Base-by-base conservation (phyloP, 2,329 filamentous ascomycete species). In the Trichophyton mentagrophytes region DNA sequence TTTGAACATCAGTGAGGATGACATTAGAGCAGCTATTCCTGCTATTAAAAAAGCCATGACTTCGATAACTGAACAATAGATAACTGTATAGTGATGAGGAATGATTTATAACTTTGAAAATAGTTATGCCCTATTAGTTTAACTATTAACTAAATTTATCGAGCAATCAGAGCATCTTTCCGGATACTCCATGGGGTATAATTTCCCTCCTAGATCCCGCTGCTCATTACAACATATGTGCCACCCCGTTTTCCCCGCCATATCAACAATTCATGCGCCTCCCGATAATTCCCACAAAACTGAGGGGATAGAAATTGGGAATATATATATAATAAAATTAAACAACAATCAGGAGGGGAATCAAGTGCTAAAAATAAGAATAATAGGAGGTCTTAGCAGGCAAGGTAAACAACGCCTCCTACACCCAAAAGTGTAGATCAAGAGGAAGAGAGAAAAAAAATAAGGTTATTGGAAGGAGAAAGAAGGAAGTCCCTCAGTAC, bases 401-500 rank as follows among this genome's bases (percentile, higher is more conserved):
- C 15, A 20, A 27, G 9, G 4, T 17, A n/a, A 55, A 38, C 33
- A n/a, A 17, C 17, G 15, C 51, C 20, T 36, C 27, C 27, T 36
- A 55, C 51, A 55, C 25, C 51, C 25, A 36, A 55, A 33, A 36
- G 27, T 36, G 15, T 33, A 55, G 51, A 15, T 27, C 27, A 27
- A 11, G 40, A 38, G 33, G 11, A 38, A 38, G 9, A 13, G 33
- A 13, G 33, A 38, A 38, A 7, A 7, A 17, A 57, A 57, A 57
- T 11, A 9, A 22, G 22, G 20, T 57, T 22, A 33, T 5, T 22
- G 17, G 11, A 53, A 53, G 6, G 17, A 53, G 13, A 33, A 53
- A n/a, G 27, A n/a, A 30, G 6, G 17, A n/a, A 53, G 17, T 15
- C 36, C 20, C 13, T 57, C 17, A 73, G 61, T 71, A 73, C 5